A percentile compares a stretch with the other conserved stretches of the same genome.
Conservation (phyloP, 148 eudicot genomes). For the Vaccinium myrtillus region DNA sequence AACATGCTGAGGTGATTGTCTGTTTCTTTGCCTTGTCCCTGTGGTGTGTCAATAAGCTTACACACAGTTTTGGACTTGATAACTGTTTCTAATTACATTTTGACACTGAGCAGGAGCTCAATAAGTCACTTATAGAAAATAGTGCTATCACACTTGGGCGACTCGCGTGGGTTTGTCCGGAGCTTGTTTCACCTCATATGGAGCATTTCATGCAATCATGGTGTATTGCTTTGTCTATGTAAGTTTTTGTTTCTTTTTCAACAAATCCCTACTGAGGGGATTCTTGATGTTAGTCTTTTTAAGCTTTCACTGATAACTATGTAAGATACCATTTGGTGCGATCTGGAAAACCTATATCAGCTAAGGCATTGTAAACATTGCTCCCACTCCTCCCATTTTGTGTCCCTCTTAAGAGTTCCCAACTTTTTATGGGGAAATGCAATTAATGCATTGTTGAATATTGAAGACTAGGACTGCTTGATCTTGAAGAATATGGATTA, state of each 20-base stretch:
- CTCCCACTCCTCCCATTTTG: neutral
- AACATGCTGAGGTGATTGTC: slow-evolving; percentile 76
- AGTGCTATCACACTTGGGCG: slow-evolving; percentile 95
- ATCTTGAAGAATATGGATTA: neutral
- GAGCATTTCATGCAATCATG: slow-evolving; percentile 95
- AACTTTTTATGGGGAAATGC: neutral
- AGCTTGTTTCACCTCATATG: slow-evolving; percentile 91
- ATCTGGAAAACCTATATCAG: neutral
- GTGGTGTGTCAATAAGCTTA: neutral
- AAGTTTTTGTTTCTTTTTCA: slow-evolving; percentile 29
- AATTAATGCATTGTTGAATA: neutral
- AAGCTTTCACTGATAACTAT: neutral
- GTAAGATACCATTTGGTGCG: neutral
- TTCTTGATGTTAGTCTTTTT: neutral
- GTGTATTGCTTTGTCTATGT: slow-evolving; percentile 88
- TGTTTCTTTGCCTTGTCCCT: neutral
- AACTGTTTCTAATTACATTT: slow-evolving; percentile 1
- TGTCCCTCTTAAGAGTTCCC: neutral
- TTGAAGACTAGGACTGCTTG: neutral
- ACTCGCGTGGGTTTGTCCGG: slow-evolving; percentile 96
- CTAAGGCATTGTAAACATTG: neutral
- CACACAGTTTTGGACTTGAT: slow-evolving; percentile 11
- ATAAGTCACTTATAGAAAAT: slow-evolving; percentile 89
- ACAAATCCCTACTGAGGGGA: neutral
- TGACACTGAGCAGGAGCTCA: slow-evolving; percentile 62